phyloP scores from a whole-genome alignment of 768 basidiomycete genomes.

The Auriscalpium orientale region DNA sequence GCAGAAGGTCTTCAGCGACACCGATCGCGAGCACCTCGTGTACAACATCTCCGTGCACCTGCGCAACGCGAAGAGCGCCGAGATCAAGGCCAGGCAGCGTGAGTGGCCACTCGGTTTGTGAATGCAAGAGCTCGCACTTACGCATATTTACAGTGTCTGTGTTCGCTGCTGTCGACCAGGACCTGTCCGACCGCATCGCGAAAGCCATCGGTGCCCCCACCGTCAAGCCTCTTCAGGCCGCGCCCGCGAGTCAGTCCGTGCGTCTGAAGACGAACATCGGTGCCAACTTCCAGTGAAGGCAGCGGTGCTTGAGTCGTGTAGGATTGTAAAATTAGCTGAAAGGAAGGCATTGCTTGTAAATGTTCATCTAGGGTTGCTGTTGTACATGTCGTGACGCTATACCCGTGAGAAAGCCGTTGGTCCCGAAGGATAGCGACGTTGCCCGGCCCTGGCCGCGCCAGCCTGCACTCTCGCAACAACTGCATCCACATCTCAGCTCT shows the following conservation, averaged over 20 bases:
- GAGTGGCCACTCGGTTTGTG: constrained; percentile 23
- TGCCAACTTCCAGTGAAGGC: neutral
- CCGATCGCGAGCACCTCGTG: constrained; percentile 52
- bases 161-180: constrained; percentile 74
- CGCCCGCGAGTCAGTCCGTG: constrained; percentile 50
- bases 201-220: constrained; percentile 53
- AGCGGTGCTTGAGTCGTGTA: too few species aligned
- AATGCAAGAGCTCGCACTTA: neutral
- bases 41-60: constrained; percentile 62
- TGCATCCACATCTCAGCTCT: too few species aligned
- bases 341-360: neutral
- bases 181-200: constrained; percentile 71
- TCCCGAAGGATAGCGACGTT: too few species aligned
- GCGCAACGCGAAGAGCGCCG: constrained; percentile 48
- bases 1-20: constrained; percentile 58
- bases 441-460: too few species aligned
- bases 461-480: too few species aligned
- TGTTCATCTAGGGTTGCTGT: too few species aligned
- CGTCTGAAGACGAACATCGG: constrained; percentile 33
- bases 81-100: constrained; percentile 62
- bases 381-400: too few species aligned
- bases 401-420: too few species aligned
- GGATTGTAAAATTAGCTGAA: neutral
- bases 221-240: constrained; percentile 54
- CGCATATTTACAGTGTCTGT: constrained; percentile 48